phyloP scores from a whole-genome alignment of 768 basidiomycete species.

The Xerocomellus intermedius region DNA sequence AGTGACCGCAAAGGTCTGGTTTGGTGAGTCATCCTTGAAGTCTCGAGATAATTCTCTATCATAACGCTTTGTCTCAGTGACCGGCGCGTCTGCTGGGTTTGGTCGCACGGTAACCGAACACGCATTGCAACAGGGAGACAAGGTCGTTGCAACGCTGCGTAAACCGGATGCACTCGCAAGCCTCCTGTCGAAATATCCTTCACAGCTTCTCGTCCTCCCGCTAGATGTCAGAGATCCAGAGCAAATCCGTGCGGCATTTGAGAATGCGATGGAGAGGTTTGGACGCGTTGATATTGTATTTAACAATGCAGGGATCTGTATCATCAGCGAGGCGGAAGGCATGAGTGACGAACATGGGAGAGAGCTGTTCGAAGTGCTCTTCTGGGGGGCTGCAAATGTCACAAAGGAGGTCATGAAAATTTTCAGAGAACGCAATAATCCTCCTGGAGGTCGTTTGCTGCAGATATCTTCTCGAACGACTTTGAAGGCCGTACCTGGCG shows the following conservation, averaged over 20 bases:
- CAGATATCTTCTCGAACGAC: constrained; percentile 34
- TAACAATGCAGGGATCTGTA: constrained; percentile 40
- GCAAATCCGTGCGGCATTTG: constrained; percentile 38
- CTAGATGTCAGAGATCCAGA: constrained; percentile 38
- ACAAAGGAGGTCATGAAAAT: constrained; percentile 31
- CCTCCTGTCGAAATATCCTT: constrained; percentile 27
- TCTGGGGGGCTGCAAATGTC: constrained; percentile 38
- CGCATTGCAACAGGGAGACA: constrained; percentile 39
- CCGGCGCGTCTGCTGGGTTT: constrained; percentile 40
- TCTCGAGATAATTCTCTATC: neutral
- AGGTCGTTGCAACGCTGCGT: constrained; percentile 42
- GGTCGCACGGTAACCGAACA: constrained; percentile 36
- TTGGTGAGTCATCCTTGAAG: constrained; percentile 17
- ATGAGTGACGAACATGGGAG: constrained; percentile 34
- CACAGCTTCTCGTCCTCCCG: constrained; percentile 37
- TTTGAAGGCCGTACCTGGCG: constrained; percentile 21
- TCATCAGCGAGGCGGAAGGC: constrained; percentile 39
- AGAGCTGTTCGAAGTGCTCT: constrained; percentile 38
- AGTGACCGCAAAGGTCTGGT: constrained; percentile 19
- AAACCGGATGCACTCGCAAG: constrained; percentile 28
- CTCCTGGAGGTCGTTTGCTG: constrained; percentile 39
- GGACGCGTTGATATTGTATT: constrained; percentile 46
- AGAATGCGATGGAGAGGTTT: constrained; percentile 33
- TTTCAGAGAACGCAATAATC: constrained; percentile 40
- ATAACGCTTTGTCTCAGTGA: constrained; percentile 29